Evolutionary conservation across 768 basidiomycete genomes (phyloP).

Genomic region (Podaxis sp.): DNA sequence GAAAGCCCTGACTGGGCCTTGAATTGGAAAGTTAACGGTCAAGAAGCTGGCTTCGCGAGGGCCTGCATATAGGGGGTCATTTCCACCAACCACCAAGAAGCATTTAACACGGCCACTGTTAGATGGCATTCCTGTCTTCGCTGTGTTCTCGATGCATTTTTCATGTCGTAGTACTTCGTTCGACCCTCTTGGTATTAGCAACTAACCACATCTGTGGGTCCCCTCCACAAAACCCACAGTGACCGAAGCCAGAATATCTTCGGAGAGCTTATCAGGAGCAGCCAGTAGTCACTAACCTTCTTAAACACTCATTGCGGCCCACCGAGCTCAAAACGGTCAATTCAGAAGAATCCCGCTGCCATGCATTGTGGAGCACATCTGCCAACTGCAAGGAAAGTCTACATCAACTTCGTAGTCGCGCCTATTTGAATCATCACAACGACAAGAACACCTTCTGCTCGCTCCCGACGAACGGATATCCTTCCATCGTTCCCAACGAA

Average conservation of each 20-base stretch:
- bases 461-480: not conserved
- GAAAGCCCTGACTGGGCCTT: not conserved
- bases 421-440: not conserved
- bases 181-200: not conserved
- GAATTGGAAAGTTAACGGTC: too few relatives aligned
- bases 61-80: too few relatives aligned
- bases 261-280: not conserved
- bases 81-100: too few relatives aligned
- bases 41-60: too few relatives aligned
- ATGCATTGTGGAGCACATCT: not conserved
- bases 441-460: not conserved
- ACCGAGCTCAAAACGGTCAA: not conserved
- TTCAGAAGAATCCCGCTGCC: not conserved
- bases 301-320: not conserved
- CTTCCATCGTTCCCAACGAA: not conserved
- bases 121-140: too few relatives aligned
- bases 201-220: not conserved
- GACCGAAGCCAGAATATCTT: not conserved
- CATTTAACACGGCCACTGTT: too few relatives aligned
- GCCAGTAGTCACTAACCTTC: not conserved
- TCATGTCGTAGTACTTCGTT: too few relatives aligned
- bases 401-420: not conserved
- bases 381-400: not conserved
- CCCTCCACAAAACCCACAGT: not conserved
- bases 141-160: too few relatives aligned